A percentile compares a stretch with the other conserved stretches of the same genome.
Evolutionary conservation across 768 basidiomycete species (phyloP).

Genomic region (Rubroboletus satanas): DNA sequence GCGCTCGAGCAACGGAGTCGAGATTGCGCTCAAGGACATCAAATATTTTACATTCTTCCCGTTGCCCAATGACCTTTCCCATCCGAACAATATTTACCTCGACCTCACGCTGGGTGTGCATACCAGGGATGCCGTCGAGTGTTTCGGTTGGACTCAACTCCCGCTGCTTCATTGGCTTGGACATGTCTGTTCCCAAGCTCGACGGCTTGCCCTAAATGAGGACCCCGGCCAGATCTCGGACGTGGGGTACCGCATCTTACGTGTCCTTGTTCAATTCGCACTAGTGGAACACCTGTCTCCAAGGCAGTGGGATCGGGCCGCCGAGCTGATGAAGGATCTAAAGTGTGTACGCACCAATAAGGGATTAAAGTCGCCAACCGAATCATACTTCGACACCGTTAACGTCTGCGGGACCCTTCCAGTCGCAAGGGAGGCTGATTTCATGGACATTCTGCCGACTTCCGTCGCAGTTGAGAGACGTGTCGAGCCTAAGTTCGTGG

Average conservation of each 20-base stretch:
- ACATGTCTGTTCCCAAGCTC: constrained; percentile 47
- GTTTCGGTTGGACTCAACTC: constrained; percentile 79
- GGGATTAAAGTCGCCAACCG: constrained; percentile 64
- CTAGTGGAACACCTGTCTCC: constrained; percentile 53
- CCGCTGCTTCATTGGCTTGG: constrained; percentile 66
- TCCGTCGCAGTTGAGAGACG: neutral
- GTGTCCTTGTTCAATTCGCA: constrained; percentile 70
- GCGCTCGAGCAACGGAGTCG: neutral
- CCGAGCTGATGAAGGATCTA: constrained; percentile 44
- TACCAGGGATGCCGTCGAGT: constrained; percentile 30
- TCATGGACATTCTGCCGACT: neutral
- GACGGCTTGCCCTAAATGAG: neutral
- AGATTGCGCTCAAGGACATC: constrained; percentile 52
- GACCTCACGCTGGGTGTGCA: constrained; percentile 55
- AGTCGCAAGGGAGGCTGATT: neutral
- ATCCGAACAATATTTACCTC: constrained; percentile 66
- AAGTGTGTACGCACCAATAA: constrained; percentile 69
- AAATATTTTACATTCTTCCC: constrained; percentile 50
- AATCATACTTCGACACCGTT: constrained; percentile 82
- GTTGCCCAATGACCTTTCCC: constrained; percentile 71
- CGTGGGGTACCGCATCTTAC: constrained; percentile 53
- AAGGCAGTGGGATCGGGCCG: constrained; percentile 51
- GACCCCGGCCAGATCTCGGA: constrained; percentile 24
- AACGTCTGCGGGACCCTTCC: constrained; percentile 54
- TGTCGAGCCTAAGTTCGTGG: neutral